phyloP scores from a whole-genome alignment of 352 stramenopile species.

The Phytophthora palmivora region DNA sequence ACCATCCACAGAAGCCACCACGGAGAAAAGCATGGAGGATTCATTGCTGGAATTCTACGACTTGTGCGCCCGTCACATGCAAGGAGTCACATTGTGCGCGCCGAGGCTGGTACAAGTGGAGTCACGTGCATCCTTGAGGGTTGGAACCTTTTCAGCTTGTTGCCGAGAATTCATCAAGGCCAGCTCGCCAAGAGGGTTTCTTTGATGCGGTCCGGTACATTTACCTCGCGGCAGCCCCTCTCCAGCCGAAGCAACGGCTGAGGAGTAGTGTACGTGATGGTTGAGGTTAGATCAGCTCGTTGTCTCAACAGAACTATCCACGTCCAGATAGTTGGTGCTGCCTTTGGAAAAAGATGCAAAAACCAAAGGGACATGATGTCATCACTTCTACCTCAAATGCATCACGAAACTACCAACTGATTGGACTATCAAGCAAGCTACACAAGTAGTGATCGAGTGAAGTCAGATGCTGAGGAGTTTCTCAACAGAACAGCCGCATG shows the following conservation, averaged over 20 bases:
- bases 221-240: constrained; percentile 31
- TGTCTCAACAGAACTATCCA: constrained; percentile 41
- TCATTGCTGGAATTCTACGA: constrained; percentile 70
- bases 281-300: constrained; percentile 19
- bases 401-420: too few relatives aligned
- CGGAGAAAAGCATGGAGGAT: constrained; percentile 53
- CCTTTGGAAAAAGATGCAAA: not conserved
- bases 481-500: too few relatives aligned
- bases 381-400: too few relatives aligned
- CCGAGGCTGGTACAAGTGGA: constrained; percentile 71
- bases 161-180: constrained; percentile 51
- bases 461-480: too few relatives aligned
- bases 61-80: constrained; percentile 52
- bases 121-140: constrained; percentile 65
- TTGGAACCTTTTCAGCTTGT: constrained; percentile 69
- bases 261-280: too few relatives aligned
- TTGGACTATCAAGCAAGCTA: too few relatives aligned
- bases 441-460: too few relatives aligned
- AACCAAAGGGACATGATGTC: constrained; percentile 13
- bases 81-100: constrained; percentile 60
- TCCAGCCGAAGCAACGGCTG: constrained; percentile 19
- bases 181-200: constrained; percentile 32
- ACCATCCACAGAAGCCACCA: constrained; percentile 10
- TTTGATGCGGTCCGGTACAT: constrained; percentile 46
- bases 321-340: constrained; percentile 35